Conservation (phyloP, 148 eudicot genomes). For the Camellia japonica region DNA sequence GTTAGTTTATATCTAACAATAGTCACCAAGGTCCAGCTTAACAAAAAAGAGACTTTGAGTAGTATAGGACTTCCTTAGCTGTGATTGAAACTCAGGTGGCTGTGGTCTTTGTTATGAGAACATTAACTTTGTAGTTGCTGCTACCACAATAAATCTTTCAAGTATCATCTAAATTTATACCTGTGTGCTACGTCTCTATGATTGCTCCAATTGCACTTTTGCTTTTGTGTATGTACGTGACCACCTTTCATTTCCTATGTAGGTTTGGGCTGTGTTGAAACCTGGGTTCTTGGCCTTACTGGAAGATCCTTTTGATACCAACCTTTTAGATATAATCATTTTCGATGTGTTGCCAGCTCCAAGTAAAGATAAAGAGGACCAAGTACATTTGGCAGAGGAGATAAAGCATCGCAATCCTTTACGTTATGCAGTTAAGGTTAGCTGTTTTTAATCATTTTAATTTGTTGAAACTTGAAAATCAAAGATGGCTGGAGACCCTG, state of each 20-base stretch:
- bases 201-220: not conserved
- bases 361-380: slow-evolving; percentile 62
- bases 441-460: slow-evolving; percentile 13
- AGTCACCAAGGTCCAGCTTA: not conserved
- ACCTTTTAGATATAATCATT: slow-evolving; percentile 76
- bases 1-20: not conserved
- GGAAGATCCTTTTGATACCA: slow-evolving; percentile 79
- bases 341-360: slow-evolving; percentile 84
- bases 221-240: not conserved
- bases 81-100: not conserved
- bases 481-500: not conserved
- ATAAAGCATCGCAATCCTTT: slow-evolving; percentile 80
- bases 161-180: not conserved
- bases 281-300: slow-evolving; percentile 96
- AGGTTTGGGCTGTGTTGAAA: slow-evolving; percentile 98
- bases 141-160: not conserved
- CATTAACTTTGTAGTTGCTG: not conserved
- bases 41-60: not conserved
- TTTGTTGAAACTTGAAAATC: not conserved
- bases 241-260: slow-evolving; percentile 16
- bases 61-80: too few relatives aligned
- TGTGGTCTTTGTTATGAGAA: not conserved
- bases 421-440: slow-evolving; percentile 87
- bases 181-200: not conserved
- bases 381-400: slow-evolving; percentile 79